Evolutionary conservation across 2,329 filamentous ascomycete genomes (phyloP).

Genomic region (Penicillium decumbens): DNA sequence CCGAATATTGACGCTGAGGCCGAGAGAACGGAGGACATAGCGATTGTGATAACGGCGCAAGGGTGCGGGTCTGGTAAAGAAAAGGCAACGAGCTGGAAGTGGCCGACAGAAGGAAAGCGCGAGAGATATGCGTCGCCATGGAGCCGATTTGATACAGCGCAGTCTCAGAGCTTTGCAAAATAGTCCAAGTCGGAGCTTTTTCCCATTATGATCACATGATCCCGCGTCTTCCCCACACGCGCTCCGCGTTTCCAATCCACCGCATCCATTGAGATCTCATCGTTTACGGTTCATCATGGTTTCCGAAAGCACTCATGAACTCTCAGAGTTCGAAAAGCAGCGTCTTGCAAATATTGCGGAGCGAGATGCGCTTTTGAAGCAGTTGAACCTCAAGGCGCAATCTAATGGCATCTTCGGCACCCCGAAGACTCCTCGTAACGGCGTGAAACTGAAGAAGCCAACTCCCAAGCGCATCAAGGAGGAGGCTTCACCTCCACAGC

Average conservation of each 20-base stretch:
- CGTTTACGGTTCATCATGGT: background rate
- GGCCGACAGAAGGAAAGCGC: slow-evolving; percentile 28
- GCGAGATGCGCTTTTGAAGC: slow-evolving; percentile 75
- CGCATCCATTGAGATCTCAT: background rate
- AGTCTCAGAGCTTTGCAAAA: background rate
- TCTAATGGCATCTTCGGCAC: slow-evolving; percentile 63
- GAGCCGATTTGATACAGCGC: background rate
- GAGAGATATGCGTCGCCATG: slow-evolving; percentile 32
- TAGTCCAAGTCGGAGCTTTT: background rate
- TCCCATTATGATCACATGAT: slow-evolving; percentile 16
- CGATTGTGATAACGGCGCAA: slow-evolving; percentile 28
- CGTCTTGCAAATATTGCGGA: slow-evolving; percentile 81
- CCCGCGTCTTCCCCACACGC: slow-evolving; percentile 16
- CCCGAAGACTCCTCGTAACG: slow-evolving; percentile 47
- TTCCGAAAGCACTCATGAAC: slow-evolving; percentile 40
- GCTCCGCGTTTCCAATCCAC: background rate
- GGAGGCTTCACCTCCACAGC: slow-evolving; percentile 52
- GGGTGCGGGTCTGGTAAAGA: slow-evolving; percentile 67
- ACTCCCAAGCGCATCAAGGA: slow-evolving; percentile 59
- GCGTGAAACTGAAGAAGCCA: slow-evolving; percentile 47
- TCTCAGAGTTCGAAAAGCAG: slow-evolving; percentile 83
- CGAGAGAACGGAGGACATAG: slow-evolving; percentile 6
- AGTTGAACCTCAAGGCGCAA: slow-evolving; percentile 63
- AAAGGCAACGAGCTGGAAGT: slow-evolving; percentile 54
- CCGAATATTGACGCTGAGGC: slow-evolving; percentile 17